phyloP scores from a whole-genome alignment of 345 rosid species.

The Ceriops decandra region DNA sequence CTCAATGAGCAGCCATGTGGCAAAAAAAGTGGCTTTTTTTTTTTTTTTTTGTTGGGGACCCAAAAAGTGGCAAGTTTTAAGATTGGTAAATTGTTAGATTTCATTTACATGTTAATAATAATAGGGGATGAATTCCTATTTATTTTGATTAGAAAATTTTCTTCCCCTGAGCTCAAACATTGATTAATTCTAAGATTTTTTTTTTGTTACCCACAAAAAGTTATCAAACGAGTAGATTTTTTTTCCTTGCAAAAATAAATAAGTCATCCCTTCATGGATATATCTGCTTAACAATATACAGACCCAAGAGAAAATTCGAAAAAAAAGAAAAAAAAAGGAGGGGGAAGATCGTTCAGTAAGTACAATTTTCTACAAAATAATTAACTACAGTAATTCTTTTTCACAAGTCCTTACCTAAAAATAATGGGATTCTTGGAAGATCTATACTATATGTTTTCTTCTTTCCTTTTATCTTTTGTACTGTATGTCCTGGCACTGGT shows the following conservation, averaged over 20 bases:
- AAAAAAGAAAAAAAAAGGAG: conserved; percentile 10
- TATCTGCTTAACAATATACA: conserved; percentile 36
- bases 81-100: too few relatives aligned
- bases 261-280: conserved; percentile 28
- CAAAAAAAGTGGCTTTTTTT: too few relatives aligned
- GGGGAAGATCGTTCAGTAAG: conserved; percentile 25
- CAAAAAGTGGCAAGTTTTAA: too few relatives aligned
- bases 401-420: conserved; percentile 71
- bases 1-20: too few relatives aligned
- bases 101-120: too few relatives aligned
- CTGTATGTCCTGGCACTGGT: not conserved
- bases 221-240: too few relatives aligned
- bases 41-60: too few relatives aligned
- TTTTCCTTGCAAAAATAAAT: conserved; percentile 9
- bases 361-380: conserved; percentile 47
- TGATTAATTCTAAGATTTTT: too few relatives aligned
- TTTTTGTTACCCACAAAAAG: too few relatives aligned
- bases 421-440: conserved; percentile 41
- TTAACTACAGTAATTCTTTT: conserved; percentile 43
- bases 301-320: conserved; percentile 7
- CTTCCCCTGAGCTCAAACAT: too few relatives aligned
- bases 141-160: too few relatives aligned
- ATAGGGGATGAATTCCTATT: too few relatives aligned
- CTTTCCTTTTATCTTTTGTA: not conserved
- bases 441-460: conserved; percentile 13